These are phyloP conservation scores for Penicillium odoratum DNA, from an alignment of 495 filamentous ascomycete genomes.

Conservation along the genomic window DNA sequence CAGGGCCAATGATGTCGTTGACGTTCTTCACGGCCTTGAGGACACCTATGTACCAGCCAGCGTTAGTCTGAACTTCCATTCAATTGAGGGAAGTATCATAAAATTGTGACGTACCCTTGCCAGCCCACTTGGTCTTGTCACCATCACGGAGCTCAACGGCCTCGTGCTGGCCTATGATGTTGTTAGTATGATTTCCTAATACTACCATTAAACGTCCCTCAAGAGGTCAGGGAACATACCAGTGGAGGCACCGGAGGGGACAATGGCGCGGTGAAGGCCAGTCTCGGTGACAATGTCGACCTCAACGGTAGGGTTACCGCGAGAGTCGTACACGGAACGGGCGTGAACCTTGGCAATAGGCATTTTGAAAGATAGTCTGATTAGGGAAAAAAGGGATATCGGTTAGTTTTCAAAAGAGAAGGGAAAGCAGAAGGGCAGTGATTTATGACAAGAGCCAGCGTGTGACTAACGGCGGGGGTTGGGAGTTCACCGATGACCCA, in stretches of 20 bases:
- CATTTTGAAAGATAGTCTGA: conserved; percentile 61
- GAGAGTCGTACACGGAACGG: conserved; percentile 98
- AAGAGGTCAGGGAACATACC: conserved; percentile 50
- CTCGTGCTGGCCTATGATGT: conserved; percentile 81
- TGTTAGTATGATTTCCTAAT: not conserved
- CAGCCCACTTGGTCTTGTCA: conserved; percentile 94
- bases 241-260: conserved; percentile 96
- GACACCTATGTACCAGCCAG: conserved; percentile 54
- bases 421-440: conserved; percentile 20
- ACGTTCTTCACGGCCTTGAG: conserved; percentile 95
- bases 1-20: conserved; percentile 89
- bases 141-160: conserved; percentile 98
- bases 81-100: not conserved
- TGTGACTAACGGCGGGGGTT: conserved; percentile 41
- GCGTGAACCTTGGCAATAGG: conserved; percentile 98
- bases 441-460: conserved; percentile 30
- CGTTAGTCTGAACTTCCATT: conserved; percentile 15
- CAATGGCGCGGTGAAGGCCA: conserved; percentile 97
- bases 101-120: conserved; percentile 66
- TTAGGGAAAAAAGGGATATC: conserved; percentile 16
- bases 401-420: conserved; percentile 28
- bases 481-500: conserved; percentile 50
- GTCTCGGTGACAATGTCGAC: conserved; percentile 96
- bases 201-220: not conserved
- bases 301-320: conserved; percentile 94